Evolutionary conservation across 257 asterid genomes (phyloP).

Genomic region (Nicotiana undulata): DNA sequence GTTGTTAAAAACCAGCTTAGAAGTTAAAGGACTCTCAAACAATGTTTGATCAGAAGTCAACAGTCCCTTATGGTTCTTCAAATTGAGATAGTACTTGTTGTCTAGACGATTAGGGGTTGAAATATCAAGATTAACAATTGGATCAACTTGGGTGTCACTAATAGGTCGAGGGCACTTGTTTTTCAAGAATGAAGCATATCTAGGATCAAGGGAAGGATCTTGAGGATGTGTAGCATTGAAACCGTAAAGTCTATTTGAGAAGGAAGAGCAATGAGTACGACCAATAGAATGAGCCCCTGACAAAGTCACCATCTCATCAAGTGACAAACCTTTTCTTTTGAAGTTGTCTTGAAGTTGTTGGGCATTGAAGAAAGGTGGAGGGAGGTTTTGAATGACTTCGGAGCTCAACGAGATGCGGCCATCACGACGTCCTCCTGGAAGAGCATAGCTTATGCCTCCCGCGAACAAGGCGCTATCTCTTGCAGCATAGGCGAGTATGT

Average conservation of each 20-base stretch:
- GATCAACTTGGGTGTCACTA: conserved; percentile 9
- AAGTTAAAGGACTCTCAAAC: conserved; percentile 23
- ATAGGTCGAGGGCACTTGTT: conserved; percentile 29
- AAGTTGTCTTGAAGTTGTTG: conserved; percentile 2
- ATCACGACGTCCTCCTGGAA: conserved; percentile 11
- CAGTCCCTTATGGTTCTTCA: conserved; percentile 22
- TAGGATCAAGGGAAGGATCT: conserved; percentile 39
- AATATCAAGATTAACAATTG: conserved; percentile 18
- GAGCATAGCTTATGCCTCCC: neutral
- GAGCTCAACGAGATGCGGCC: conserved; percentile 5
- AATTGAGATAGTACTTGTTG: conserved; percentile 23
- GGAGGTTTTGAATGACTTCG: conserved; percentile 4
- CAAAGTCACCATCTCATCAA: conserved; percentile 8
- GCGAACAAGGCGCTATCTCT: neutral
- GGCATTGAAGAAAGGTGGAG: conserved; percentile 10
- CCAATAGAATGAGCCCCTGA: conserved; percentile 45
- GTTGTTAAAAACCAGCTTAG: conserved; percentile 23
- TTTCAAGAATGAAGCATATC: conserved; percentile 29
- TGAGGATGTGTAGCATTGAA: conserved; percentile 36
- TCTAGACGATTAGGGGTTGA: conserved; percentile 22
- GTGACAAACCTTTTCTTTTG: neutral
- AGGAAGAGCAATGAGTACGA: conserved; percentile 25
- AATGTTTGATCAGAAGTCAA: conserved; percentile 36
- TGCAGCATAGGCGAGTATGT: conserved; percentile 7
- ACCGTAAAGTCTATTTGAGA: conserved; percentile 38